Evolutionary conservation across 441 rosid species (phyloP), one percentile per base, ranked within the genome.

Genomic region (Gossypium davidsonii): DNA sequence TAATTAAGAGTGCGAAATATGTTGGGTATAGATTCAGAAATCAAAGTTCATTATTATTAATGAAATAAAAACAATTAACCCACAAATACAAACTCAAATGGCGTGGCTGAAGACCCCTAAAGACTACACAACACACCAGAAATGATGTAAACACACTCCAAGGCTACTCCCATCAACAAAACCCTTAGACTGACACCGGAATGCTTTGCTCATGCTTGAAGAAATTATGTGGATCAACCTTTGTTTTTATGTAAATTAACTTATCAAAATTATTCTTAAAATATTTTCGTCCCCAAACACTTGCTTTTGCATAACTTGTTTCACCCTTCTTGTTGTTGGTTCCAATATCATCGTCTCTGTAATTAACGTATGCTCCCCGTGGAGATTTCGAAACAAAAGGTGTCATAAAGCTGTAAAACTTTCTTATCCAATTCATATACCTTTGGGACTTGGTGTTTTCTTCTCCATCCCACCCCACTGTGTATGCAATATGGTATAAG

Each of bases 401-500:
- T 18, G 12, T 11, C 59, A 55, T 55, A 23, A 6, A 55, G 21
- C 26, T 20, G 59, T 55, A 55, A 0, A 55, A 23, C 26, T 23
- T 55, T 55, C 59, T 10, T 8, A 8, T 81, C 90, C 87, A 82
- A n/a, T 49, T 62, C 25, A 79, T 14, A 15, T 81, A 79, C 74
- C 72, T 75, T 10, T 76, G 79, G 28, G 74, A 23, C 26, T 14
- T n/a, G 5, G 1, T 4, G 31, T 28, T 66, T 23, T 67, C 73
- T 0, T 70, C 83, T 26, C 18, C 59, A 21, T 74, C 56, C 90
- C 90, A 85, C 3, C 69, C 56, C 10, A 71, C 72, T 52, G 60
- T 28, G 63, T 86, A 81, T 70, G 77, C 85, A 4, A 83, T 80
- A 76, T 81, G 80, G 61, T 77, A 87, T 7, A 79, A 11, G 21